These are phyloP conservation scores for Jimgerdemannia lactiflua DNA, from an alignment of 192 early-diverging fungal genomes.

Conservation along the genomic window DNA sequence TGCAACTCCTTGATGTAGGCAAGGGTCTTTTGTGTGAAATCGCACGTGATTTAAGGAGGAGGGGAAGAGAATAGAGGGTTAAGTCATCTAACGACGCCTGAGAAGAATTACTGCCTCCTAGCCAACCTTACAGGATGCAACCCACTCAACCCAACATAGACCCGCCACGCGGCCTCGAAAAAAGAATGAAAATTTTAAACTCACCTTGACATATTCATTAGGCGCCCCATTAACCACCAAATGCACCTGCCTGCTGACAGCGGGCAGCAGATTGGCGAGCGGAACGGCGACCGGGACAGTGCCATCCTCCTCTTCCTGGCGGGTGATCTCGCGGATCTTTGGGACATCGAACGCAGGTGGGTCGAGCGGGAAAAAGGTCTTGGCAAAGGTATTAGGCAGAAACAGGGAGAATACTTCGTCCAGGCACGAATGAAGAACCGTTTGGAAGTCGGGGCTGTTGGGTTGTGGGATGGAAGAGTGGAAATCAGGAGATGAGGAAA, in stretches of 20 bases:
- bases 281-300: constrained; percentile 12
- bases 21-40: constrained; percentile 34
- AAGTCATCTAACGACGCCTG: no score
- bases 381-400: constrained; percentile 30
- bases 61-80: no score
- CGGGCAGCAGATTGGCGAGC: constrained; percentile 61
- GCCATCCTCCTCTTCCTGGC: constrained; percentile 45
- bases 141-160: background rate
- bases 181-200: no score
- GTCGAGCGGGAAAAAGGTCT: constrained; percentile 29
- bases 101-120: no score
- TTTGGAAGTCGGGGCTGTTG: constrained; percentile 46
- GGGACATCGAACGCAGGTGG: constrained; percentile 11
- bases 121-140: no score
- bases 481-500: background rate
- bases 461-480: constrained; percentile 22
- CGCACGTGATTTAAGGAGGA: constrained; percentile 1
- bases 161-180: no score
- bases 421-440: constrained; percentile 38
- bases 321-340: constrained; percentile 56
- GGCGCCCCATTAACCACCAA: constrained; percentile 68
- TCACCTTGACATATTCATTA: constrained; percentile 68
- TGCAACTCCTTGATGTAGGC: constrained; percentile 71
- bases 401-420: constrained; percentile 40
- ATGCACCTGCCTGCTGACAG: constrained; percentile 66